A percentile compares a stretch with the other conserved stretches of the same genome.
These are phyloP conservation scores for Hanseniaspora occidentalis DNA, from an alignment of 805 yeast species.

Conservation along the genomic window DNA sequence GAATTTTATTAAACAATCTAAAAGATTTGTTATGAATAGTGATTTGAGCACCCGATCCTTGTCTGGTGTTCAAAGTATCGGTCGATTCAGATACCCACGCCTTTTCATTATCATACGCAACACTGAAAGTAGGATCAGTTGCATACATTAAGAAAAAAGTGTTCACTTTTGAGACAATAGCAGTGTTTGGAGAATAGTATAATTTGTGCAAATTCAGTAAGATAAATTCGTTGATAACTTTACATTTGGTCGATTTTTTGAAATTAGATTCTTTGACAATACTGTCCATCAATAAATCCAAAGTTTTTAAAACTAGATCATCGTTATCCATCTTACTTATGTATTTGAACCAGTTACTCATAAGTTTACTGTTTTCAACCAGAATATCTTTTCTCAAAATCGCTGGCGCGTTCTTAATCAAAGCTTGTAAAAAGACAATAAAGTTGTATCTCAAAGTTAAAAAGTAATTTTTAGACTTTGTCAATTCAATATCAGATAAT, in stretches of 20 bases:
- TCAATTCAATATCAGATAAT: slow-evolving; percentile 24
- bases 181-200: slow-evolving; percentile 28
- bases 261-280: slow-evolving; percentile 49
- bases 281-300: slow-evolving; percentile 35
- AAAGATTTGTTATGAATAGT: slow-evolving; percentile 39
- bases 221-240: slow-evolving; percentile 67
- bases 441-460: slow-evolving; percentile 43
- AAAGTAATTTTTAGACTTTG: slow-evolving; percentile 21
- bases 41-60: slow-evolving; percentile 30
- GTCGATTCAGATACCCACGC: slow-evolving; percentile 29
- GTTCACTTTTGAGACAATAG: slow-evolving; percentile 27
- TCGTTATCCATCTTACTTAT: slow-evolving; percentile 41
- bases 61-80: slow-evolving; percentile 11
- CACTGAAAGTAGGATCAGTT: slow-evolving; percentile 38
- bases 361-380: slow-evolving; percentile 40
- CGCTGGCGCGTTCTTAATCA: slow-evolving; percentile 38
- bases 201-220: slow-evolving; percentile 45
- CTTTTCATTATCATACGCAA: slow-evolving; percentile 33
- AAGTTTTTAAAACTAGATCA: slow-evolving; percentile 27
- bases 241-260: slow-evolving; percentile 57
- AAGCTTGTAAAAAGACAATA: slow-evolving; percentile 45
- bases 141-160: slow-evolving; percentile 37
- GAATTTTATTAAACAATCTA: slow-evolving; percentile 52
- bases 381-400: slow-evolving; percentile 55
- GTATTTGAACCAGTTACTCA: slow-evolving; percentile 57